phyloP scores from a whole-genome alignment of 2,329 filamentous ascomycete species.

The Clonostachys solani region DNA sequence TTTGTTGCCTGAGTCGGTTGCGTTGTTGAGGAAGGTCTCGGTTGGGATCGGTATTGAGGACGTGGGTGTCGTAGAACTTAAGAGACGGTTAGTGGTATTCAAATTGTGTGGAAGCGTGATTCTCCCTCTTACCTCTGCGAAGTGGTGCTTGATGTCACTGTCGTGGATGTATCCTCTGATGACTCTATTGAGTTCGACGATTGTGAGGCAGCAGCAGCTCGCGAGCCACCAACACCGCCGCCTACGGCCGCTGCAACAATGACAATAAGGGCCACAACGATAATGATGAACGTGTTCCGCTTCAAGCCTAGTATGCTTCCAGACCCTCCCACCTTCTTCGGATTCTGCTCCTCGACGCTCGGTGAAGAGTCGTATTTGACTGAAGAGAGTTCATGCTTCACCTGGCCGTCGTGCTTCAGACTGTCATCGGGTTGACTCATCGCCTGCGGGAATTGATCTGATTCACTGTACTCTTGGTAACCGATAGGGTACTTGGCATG shows the following conservation, averaged over 20 bases:
- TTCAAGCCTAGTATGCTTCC: conserved; percentile 2
- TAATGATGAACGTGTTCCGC: conserved; percentile 1
- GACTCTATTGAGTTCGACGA: neutral
- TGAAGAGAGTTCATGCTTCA: no score
- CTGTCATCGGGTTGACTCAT: no score
- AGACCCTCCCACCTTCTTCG: no score
- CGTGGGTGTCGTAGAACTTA: neutral
- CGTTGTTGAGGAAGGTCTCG: conserved; percentile 14
- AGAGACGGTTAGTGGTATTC: neutral
- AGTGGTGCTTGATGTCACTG: neutral
- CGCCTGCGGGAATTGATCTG: no score
- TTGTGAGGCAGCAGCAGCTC: conserved; percentile 1
- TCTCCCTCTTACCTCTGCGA: neutral
- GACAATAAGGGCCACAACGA: neutral
- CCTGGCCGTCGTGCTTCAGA: no score
- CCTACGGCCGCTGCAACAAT: conserved; percentile 3
- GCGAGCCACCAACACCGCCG: conserved; percentile 1
- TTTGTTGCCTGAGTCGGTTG: conserved; percentile 4
- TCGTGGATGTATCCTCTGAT: neutral
- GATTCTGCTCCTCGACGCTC: no score
- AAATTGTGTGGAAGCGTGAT: neutral
- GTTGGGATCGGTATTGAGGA: conserved; percentile 1
- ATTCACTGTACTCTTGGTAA: no score
- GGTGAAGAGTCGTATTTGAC: no score
- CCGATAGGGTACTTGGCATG: no score